phyloP scores from a whole-genome alignment of 441 rosid species.

The Syzygium malaccense region DNA sequence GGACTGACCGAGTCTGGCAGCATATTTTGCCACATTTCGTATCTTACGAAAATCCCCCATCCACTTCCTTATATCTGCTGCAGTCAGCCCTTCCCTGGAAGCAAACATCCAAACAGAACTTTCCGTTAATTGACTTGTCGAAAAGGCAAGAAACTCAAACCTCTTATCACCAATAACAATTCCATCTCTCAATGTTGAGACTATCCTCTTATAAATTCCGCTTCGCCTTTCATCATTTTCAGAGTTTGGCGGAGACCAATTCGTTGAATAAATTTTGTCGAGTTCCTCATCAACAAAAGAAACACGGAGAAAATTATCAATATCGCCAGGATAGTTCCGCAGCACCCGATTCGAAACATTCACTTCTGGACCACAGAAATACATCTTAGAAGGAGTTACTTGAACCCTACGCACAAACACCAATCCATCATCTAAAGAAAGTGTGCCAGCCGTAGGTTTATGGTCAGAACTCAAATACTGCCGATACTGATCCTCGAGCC shows the following conservation, averaged over 20 bases:
- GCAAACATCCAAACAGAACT: constrained; percentile 76
- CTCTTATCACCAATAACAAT: constrained; percentile 48
- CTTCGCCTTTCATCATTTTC: constrained; percentile 17
- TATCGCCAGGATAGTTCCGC: constrained; percentile 28
- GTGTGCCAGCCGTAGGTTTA: constrained; percentile 21
- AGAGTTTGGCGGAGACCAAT: constrained; percentile 26
- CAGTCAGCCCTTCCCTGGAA: constrained; percentile 34
- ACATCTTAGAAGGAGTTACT: constrained; percentile 59
- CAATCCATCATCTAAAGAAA: constrained; percentile 53
- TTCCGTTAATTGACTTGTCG: constrained; percentile 54
- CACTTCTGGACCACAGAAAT: constrained; percentile 65
- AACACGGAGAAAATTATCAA: constrained; percentile 52
- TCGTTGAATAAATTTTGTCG: constrained; percentile 30
- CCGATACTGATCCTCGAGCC: constrained; percentile 42
- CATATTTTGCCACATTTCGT: constrained; percentile 60
- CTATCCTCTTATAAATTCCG: constrained; percentile 33
- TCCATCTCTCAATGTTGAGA: constrained; percentile 42
- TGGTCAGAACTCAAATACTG: neutral
- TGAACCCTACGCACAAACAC: constrained; percentile 55
- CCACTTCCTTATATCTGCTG: constrained; percentile 39
- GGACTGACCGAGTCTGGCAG: constrained; percentile 81
- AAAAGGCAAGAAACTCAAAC: constrained; percentile 67
- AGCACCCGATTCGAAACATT: constrained; percentile 67
- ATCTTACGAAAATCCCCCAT: constrained; percentile 57
- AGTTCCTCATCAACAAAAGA: constrained; percentile 65